A percentile compares a stretch with the other conserved stretches of the same genome.
phyloP scores from a whole-genome alignment of 2,329 filamentous ascomycete species.

The Eutypa lata region DNA sequence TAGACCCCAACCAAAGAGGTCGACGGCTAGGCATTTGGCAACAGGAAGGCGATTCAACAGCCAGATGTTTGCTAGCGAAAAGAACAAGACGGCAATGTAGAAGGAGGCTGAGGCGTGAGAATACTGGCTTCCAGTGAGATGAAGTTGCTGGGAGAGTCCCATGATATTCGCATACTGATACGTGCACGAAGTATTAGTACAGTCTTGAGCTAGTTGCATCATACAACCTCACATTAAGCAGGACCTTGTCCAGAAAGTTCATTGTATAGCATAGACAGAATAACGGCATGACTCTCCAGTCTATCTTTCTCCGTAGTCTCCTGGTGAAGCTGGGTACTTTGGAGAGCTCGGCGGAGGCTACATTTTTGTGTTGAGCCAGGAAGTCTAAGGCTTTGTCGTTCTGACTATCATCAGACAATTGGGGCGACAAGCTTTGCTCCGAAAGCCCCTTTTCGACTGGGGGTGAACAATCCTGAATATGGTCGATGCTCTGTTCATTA shows the following conservation, averaged over 20 bases:
- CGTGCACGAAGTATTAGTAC: no score
- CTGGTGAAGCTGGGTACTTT: not conserved
- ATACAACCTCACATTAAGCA: conserved; percentile 53
- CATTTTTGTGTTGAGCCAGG: not conserved
- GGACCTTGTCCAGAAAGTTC: conserved; percentile 58
- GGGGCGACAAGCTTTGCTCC: no score
- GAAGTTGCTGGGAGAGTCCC: conserved; percentile 54
- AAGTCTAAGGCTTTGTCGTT: not conserved
- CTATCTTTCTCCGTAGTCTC: not conserved
- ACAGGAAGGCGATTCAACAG: conserved; percentile 60
- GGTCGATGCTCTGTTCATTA: no score
- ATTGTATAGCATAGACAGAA: not conserved
- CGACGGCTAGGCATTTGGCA: conserved; percentile 58
- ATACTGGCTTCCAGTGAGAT: conserved; percentile 58
- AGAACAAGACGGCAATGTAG: conserved; percentile 58
- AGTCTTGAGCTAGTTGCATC: no score
- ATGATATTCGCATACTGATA: conserved; percentile 61
- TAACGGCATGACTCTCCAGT: not conserved
- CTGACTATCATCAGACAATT: not conserved
- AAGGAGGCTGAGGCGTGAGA: conserved; percentile 60
- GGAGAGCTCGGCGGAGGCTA: not conserved
- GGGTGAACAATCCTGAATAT: no score
- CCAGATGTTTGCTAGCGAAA: conserved; percentile 59
- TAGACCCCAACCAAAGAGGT: conserved; percentile 58
- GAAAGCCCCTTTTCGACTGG: no score